Base-by-base conservation (phyloP, 2,329 filamentous ascomycete genomes). In the Phaeosphaeriaceae sp. region DNA sequence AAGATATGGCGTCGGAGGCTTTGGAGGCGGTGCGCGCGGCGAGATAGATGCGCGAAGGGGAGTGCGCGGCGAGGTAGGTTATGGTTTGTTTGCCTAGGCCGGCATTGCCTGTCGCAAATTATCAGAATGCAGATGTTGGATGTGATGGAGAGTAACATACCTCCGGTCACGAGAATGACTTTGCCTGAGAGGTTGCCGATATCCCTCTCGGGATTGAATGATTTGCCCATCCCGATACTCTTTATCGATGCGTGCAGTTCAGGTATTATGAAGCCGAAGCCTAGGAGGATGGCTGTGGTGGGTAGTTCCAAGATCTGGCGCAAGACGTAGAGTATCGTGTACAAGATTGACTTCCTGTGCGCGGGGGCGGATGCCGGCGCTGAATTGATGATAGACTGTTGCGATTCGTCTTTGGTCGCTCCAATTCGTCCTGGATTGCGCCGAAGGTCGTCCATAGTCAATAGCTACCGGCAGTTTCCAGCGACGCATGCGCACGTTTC, bases 31-130 rank as follows among this genome's bases (percentile, higher is more conserved):
- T 80, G 56, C 82, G 79, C 1, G 80, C 79, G 27, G 78, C 78
- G 61, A 85, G 76, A 67, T 80, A 83, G 63, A 85, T 81, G 7
- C 76, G 70, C 7, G 69, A 47, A 10, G 82, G 82, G 5, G 76
- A 74, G 65, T 83, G 81, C 5, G 75, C 72, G 24, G 80, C 75
- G 27, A 84, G 76, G 45, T 79, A 77, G 41, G 74, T 67, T 40
- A 84, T 71, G 24, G 79, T 78, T 65, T 81, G 77, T 55, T 80
- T 80, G 49, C 83, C 82, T 9, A 84, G 72, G 15, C 83, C 83
- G 9, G 74, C 68, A 53, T 82, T 84, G 54, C 80, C 79, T 78
- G 60, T 54, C 3, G 3, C 24, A 22, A 24, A 22, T 7, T 41
- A 46, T 64, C 36, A 60, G 58, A 40, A 40, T 44, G 7, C 24